Conservation (phyloP, 2,329 filamentous ascomycete genomes). For the Cladorrhinum sp. region DNA sequence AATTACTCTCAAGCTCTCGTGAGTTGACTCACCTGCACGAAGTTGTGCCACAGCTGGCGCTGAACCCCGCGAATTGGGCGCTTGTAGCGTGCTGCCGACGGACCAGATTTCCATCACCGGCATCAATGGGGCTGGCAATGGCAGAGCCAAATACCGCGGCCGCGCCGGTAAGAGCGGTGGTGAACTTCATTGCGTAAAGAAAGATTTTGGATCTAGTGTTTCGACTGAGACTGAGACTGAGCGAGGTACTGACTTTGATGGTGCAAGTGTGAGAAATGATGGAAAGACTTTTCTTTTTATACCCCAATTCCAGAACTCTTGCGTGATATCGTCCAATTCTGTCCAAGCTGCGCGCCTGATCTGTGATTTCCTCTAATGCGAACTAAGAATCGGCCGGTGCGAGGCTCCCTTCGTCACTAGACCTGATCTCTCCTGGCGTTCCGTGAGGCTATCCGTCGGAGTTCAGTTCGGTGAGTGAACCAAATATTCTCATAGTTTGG, state of each 20-base stretch:
- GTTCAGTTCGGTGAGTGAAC: not conserved
- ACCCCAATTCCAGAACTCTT: too few relatives aligned
- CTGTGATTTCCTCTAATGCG: too few relatives aligned
- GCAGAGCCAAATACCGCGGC: not conserved
- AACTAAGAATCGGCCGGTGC: too few relatives aligned
- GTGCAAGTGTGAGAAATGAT: too few relatives aligned
- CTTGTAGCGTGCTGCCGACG: constrained; percentile 4
- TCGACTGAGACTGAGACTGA: not conserved
- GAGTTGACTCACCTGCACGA: not conserved
- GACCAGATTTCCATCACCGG: not conserved
- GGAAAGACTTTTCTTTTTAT: too few relatives aligned
- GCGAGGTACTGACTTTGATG: not conserved
- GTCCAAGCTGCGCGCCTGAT: too few relatives aligned
- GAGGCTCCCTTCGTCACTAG: too few relatives aligned
- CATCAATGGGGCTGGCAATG: not conserved
- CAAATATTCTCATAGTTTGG: not conserved
- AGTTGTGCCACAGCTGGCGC: not conserved
- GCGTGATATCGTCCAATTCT: too few relatives aligned
- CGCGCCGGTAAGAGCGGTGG: not conserved
- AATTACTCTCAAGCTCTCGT: not conserved
- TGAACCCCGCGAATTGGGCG: constrained; percentile 3
- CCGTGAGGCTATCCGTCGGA: not conserved
- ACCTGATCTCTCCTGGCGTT: not conserved
- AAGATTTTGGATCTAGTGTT: not conserved
- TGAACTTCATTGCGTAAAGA: constrained; percentile 5